Base-by-base conservation (phyloP, 2,329 filamentous ascomycete genomes). In the Venturiaceae sp. region DNA sequence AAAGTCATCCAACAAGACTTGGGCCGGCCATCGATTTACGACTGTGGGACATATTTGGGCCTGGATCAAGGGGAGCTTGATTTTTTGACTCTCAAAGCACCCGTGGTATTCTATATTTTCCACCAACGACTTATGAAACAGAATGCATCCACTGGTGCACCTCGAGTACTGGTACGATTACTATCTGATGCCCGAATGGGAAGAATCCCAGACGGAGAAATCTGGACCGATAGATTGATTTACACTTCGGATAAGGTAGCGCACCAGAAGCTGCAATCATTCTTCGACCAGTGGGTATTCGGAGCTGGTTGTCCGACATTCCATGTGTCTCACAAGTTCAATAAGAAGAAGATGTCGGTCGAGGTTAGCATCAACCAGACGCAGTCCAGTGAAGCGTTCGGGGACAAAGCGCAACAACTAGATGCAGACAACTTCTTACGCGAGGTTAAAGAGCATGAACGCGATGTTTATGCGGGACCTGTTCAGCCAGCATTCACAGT, bases 301-400 rank as follows among this genome's bases (percentile, higher is more conserved):
- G 87, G 88, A 11, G 86, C 90, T 16, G 95, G 95, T 0, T 97
- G 92, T 66, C 94, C 95, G 0, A 83, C 85, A 44, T 95, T 99
- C 65, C 80, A 87, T 53, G 88, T 95, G 53, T 88, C 85, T 39
- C 92, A 96, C 64, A 83, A 86, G 19, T 99, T 99, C 75, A 99
- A 99, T 69, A 97, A 97, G 76, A 99, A 99, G 76, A 88, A 95
- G 65, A 80, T 97, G 3, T 92, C 92, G 30, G 90, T 99, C 1
- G 92, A 97, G 71, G 88, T 99, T 78, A 87, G 84, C 9, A 89
- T 99, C 63, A 83, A 82, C 55, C 95, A 99, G 71, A 82, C 83
- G 0, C 90, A 87, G 68, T 75, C 72, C 60, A 64, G 63, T 21
- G 66, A 69, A 23, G 65, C 63, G 11, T 61, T 68, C 6, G 63